phyloP scores from a whole-genome alignment of 2,329 filamentous ascomycete genomes.

The Xylaria hypoxylon region DNA sequence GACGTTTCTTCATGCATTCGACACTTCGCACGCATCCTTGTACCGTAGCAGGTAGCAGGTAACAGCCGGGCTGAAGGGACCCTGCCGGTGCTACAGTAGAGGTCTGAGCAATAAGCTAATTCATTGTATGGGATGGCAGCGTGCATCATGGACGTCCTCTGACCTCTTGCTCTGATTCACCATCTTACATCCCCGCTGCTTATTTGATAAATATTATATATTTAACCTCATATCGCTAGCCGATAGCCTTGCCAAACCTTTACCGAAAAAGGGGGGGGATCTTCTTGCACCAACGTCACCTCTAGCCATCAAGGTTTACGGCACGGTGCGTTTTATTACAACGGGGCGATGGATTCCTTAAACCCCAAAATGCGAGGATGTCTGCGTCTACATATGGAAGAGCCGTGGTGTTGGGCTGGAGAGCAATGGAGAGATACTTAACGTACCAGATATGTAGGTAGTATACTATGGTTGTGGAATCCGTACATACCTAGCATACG shows the following conservation, averaged over 20 bases:
- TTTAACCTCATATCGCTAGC: constrained; percentile 16
- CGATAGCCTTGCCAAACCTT: constrained; percentile 18
- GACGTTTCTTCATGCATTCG: constrained; percentile 42
- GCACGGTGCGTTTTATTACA: constrained; percentile 19
- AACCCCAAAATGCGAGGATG: constrained; percentile 10
- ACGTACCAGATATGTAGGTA: no score
- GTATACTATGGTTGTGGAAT: not conserved
- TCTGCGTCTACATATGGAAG: constrained; percentile 15
- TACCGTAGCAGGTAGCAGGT: constrained; percentile 32
- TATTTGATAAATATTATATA: constrained; percentile 19
- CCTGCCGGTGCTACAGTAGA: constrained; percentile 35
- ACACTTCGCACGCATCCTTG: constrained; percentile 25
- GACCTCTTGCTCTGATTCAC: constrained; percentile 26
- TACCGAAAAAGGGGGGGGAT: constrained; percentile 21
- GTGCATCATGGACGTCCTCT: constrained; percentile 34
- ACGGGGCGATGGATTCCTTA: constrained; percentile 24
- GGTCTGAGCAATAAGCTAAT: constrained; percentile 24
- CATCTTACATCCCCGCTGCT: constrained; percentile 26
- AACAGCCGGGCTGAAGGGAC: constrained; percentile 40
- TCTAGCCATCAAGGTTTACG: constrained; percentile 14
- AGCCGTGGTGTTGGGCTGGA: constrained; percentile 17
- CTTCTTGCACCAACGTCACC: constrained; percentile 14
- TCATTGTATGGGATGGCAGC: constrained; percentile 35
- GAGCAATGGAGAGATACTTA: constrained; percentile 20
- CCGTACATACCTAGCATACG: not conserved